A percentile compares a stretch with the other conserved stretches of the same genome.
phyloP scores from a whole-genome alignment of 2,329 filamentous ascomycete species.

The Trichoderma pleuroti region DNA sequence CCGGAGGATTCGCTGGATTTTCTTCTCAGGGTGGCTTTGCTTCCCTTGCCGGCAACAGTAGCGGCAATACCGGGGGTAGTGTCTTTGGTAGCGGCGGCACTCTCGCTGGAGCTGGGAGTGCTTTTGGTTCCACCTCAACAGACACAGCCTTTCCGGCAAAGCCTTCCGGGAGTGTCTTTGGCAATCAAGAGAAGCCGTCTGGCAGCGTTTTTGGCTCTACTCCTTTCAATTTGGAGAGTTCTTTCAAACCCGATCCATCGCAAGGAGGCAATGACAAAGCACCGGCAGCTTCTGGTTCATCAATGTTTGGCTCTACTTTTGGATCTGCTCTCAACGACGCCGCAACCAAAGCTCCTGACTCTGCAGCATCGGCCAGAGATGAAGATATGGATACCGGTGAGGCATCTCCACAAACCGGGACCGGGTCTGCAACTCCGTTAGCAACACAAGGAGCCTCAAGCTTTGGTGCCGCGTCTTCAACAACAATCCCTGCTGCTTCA shows the following conservation, averaged over 20 bases:
- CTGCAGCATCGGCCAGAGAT: constrained; percentile 42
- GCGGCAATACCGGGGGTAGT: constrained; percentile 33
- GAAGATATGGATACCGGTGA: constrained; percentile 49
- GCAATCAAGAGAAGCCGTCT: constrained; percentile 55
- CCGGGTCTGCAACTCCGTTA: constrained; percentile 47
- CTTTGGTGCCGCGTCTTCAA: constrained; percentile 40
- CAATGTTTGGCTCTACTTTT: constrained; percentile 61
- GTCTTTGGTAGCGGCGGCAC: constrained; percentile 40
- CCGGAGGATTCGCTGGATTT: constrained; percentile 53
- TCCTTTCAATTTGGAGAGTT: constrained; percentile 64
- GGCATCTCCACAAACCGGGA: constrained; percentile 35
- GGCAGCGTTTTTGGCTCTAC: constrained; percentile 45
- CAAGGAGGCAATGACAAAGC: constrained; percentile 57
- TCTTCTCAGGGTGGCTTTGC: constrained; percentile 54
- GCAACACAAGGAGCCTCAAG: constrained; percentile 49
- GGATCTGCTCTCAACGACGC: constrained; percentile 53
- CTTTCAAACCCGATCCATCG: constrained; percentile 62
- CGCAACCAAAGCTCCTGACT: constrained; percentile 36
- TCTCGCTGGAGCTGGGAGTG: constrained; percentile 28
- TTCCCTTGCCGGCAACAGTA: constrained; percentile 40
- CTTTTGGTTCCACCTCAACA: constrained; percentile 31
- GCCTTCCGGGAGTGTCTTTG: constrained; percentile 24
- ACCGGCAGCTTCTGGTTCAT: constrained; percentile 38
- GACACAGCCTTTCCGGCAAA: constrained; percentile 49
- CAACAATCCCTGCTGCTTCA: constrained; percentile 30